Percentiles rank a stretch among this genome's conserved stretches.
phyloP scores from a whole-genome alignment of 2,329 filamentous ascomycete species.

The Trichoderma polysporum region DNA sequence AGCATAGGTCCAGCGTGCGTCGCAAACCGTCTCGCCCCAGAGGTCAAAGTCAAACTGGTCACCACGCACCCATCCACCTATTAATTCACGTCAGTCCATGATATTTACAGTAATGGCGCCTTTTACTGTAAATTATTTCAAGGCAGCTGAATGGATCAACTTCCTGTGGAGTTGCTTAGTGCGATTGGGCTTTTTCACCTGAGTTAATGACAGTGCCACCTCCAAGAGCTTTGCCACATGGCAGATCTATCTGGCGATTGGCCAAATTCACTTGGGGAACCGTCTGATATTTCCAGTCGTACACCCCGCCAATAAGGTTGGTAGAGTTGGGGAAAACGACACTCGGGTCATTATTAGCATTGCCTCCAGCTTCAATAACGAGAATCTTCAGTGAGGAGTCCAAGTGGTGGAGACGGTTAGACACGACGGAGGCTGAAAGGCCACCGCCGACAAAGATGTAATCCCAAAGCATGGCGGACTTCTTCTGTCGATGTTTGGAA shows the following conservation, averaged over 20 bases:
- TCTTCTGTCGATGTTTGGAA: neutral
- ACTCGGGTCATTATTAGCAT: conserved; percentile 25
- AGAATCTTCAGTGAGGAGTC: conserved; percentile 35
- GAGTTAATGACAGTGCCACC: conserved; percentile 42
- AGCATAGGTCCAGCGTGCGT: conserved; percentile 45
- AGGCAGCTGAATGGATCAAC: neutral
- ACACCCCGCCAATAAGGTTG: conserved; percentile 30
- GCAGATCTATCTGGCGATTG: conserved; percentile 25
- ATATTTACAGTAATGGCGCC: neutral
- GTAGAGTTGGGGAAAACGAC: conserved; percentile 31
- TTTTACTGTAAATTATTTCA: neutral
- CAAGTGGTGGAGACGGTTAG: conserved; percentile 32
- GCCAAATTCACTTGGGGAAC: conserved; percentile 31
- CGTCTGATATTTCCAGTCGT: conserved; percentile 36
- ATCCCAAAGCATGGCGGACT: conserved; percentile 29
- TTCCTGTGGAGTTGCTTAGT: neutral
- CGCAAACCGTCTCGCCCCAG: conserved; percentile 37
- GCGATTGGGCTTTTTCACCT: too few species aligned
- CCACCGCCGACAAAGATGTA: conserved; percentile 42
- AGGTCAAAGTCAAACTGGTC: conserved; percentile 44
- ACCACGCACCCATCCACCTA: conserved; percentile 43
- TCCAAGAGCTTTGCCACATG: conserved; percentile 39
- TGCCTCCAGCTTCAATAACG: conserved; percentile 39
- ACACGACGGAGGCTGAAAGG: conserved; percentile 37
- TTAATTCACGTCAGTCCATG: neutral